Percentiles rank a stretch among this genome's conserved stretches.
Conservation (phyloP, 352 stramenopile species). For the Halophytophthora batemanensis region DNA sequence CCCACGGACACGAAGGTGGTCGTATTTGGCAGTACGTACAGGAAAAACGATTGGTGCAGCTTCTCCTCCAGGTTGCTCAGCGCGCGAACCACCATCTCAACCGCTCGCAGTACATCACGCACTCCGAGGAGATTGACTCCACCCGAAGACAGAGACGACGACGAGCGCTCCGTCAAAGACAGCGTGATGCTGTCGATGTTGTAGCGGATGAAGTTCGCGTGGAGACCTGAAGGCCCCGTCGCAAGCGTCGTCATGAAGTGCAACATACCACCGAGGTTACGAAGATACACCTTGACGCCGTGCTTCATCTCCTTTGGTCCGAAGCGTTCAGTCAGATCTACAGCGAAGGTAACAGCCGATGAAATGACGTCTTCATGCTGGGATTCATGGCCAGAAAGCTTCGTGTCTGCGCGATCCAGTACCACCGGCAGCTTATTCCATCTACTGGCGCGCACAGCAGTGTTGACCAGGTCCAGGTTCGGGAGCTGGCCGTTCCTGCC, state of each 20-base stretch:
- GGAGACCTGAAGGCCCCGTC: slow-evolving; percentile 52
- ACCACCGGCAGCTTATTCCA: slow-evolving; percentile 44
- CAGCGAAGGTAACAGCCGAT: slow-evolving; percentile 1
- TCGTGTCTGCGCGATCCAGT: slow-evolving; percentile 39
- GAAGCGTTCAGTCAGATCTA: slow-evolving; percentile 11
- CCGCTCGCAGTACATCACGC: slow-evolving; percentile 40
- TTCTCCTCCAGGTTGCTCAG: slow-evolving; percentile 89
- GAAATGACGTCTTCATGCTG: slow-evolving; percentile 12
- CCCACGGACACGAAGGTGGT: slow-evolving; percentile 82
- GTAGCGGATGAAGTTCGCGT: slow-evolving; percentile 82
- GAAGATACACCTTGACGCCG: slow-evolving; percentile 36
- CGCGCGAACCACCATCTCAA: slow-evolving; percentile 69
- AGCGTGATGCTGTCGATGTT: slow-evolving; percentile 85
- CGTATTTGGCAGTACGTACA: slow-evolving; percentile 78
- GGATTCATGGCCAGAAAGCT: background rate
- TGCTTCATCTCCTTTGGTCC: slow-evolving; percentile 18
- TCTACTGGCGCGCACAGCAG: slow-evolving; percentile 47
- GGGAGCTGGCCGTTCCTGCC: slow-evolving; percentile 84
- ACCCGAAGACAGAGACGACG: background rate
- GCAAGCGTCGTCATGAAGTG: slow-evolving; percentile 79
- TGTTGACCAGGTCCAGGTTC: slow-evolving; percentile 87
- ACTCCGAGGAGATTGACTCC: slow-evolving; percentile 22
- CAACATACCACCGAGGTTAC: slow-evolving; percentile 62
- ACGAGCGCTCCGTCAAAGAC: slow-evolving; percentile 20
- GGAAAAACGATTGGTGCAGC: slow-evolving; percentile 86